phyloP scores from a whole-genome alignment of 345 rosid species.

The Hypericum perforatum region DNA sequence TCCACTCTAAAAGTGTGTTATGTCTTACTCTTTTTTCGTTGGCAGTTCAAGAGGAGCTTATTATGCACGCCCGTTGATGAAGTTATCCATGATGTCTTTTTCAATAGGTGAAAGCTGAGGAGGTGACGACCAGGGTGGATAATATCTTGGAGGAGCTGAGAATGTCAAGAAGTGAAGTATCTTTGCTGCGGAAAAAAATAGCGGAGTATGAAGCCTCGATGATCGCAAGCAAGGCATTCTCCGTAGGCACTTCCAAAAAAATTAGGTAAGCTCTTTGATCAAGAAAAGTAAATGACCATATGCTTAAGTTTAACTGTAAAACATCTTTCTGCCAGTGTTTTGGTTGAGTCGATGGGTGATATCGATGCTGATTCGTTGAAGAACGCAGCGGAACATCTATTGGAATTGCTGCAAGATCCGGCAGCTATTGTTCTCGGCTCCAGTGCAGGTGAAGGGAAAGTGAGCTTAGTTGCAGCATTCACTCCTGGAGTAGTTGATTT shows the following conservation, averaged over 20 bases:
- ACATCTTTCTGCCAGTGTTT: conserved; percentile 36
- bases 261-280: conserved; percentile 34
- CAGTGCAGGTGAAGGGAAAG: conserved; percentile 76
- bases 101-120: conserved; percentile 85
- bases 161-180: conserved; percentile 54
- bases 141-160: conserved; percentile 73
- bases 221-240: conserved; percentile 50
- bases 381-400: conserved; percentile 69
- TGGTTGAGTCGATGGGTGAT: conserved; percentile 76
- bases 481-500: conserved; percentile 53
- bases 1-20: conserved; percentile 64
- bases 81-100: neutral
- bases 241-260: conserved; percentile 46
- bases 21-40: too few relatives aligned
- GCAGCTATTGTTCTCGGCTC: conserved; percentile 77
- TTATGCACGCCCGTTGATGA: too few relatives aligned
- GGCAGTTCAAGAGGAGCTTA: too few relatives aligned
- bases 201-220: conserved; percentile 70
- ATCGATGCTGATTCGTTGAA: conserved; percentile 76
- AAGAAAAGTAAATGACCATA: too few relatives aligned
- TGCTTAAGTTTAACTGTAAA: too few relatives aligned
- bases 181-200: conserved; percentile 59
- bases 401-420: conserved; percentile 61
- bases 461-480: conserved; percentile 88
- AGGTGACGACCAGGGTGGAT: conserved; percentile 69